A percentile compares a stretch with the other conserved stretches of the same genome.
Evolutionary conservation across 2,329 filamentous ascomycete genomes (phyloP).

Genomic region (Sporothrix euskadiensis): DNA sequence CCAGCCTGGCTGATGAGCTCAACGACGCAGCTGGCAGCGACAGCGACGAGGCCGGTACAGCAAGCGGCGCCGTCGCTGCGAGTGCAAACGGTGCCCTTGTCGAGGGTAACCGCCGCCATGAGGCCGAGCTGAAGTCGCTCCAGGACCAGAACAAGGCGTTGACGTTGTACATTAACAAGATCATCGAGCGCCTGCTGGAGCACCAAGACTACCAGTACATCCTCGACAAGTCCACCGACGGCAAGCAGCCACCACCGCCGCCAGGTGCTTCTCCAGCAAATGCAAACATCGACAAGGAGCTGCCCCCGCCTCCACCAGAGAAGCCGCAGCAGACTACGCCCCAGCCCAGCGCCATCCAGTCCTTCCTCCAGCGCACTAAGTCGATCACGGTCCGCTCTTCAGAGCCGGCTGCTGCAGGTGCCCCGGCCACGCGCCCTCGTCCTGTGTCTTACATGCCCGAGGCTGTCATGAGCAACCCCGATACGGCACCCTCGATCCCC

Average conservation of each 20-base stretch:
- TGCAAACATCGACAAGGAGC: constrained; percentile 74
- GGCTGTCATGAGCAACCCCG: constrained; percentile 59
- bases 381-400: constrained; percentile 54
- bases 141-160: constrained; percentile 97
- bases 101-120: constrained; percentile 66
- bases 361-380: constrained; percentile 62
- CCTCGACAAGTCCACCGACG: constrained; percentile 73
- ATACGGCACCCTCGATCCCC: constrained; percentile 75
- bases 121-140: constrained; percentile 73
- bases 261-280: constrained; percentile 49
- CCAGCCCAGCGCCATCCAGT: constrained; percentile 55
- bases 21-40: constrained; percentile 55
- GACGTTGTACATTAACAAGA: constrained; percentile 97
- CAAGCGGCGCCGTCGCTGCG: neutral
- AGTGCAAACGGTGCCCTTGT: neutral
- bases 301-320: constrained; percentile 68
- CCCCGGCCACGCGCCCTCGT: constrained; percentile 47
- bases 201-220: constrained; percentile 96
- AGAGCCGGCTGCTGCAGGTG: constrained; percentile 16
- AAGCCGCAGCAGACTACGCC: constrained; percentile 57
- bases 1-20: constrained; percentile 83
- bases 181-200: constrained; percentile 91
- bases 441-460: constrained; percentile 60
- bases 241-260: constrained; percentile 50
- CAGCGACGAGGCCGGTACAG: constrained; percentile 19